Percentiles rank a stretch among this genome's conserved stretches.
phyloP scores from a whole-genome alignment of 352 stramenopile genomes.

The Thraustotheca clavata region DNA sequence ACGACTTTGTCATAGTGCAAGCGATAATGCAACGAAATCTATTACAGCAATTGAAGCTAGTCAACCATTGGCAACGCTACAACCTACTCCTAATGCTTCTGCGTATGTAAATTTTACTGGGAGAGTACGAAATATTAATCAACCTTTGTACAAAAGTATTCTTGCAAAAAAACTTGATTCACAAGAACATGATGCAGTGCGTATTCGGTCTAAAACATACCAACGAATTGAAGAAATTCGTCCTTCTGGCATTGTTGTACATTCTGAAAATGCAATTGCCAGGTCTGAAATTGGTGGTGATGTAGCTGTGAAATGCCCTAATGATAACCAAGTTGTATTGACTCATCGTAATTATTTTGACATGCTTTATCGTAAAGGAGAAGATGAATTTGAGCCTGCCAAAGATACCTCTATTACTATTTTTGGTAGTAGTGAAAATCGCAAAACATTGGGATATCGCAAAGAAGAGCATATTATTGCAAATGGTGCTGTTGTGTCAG shows the following conservation, averaged over 20 bases:
- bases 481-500: slow-evolving; percentile 7
- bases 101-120: slow-evolving; percentile 17
- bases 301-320: slow-evolving; percentile 3
- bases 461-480: slow-evolving; percentile 4
- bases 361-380: slow-evolving; percentile 3
- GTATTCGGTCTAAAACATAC: slow-evolving; percentile 1
- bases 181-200: background rate
- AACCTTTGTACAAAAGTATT: slow-evolving; percentile 9
- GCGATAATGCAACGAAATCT: background rate
- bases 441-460: slow-evolving; percentile 16
- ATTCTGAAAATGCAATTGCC: slow-evolving; percentile 1
- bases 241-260: background rate
- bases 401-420: slow-evolving; percentile 5
- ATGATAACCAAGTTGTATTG: background rate
- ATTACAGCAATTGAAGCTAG: too few relatives aligned
- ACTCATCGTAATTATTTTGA: background rate
- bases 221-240: slow-evolving; percentile 1
- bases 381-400: slow-evolving; percentile 15
- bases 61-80: too few relatives aligned
- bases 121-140: background rate
- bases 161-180: background rate
- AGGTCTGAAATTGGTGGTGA: slow-evolving; percentile 3
- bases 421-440: background rate
- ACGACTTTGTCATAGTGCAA: background rate
- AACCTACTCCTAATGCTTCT: too few relatives aligned